phyloP scores from a whole-genome alignment of 495 filamentous ascomycete genomes.

The Diplogelasinospora grovesii region DNA sequence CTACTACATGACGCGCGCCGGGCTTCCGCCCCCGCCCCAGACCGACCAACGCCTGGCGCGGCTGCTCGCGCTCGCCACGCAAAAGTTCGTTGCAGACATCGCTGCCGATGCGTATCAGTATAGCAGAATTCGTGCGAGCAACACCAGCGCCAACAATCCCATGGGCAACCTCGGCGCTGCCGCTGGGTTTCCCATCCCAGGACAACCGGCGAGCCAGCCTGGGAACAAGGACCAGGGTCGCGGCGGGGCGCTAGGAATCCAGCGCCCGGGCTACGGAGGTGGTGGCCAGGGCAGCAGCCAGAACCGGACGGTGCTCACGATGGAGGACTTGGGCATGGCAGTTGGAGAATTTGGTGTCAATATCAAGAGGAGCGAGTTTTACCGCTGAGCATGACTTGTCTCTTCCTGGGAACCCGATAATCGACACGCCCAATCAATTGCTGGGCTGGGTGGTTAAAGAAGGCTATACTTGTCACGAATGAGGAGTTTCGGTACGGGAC shows the following conservation, averaged over 20 bases:
- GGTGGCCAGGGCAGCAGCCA: conserved; percentile 86
- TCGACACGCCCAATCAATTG: no score
- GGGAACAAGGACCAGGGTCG: conserved; percentile 52
- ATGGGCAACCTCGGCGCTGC: conserved; percentile 81
- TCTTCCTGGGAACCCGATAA: no score
- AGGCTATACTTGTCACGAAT: neutral
- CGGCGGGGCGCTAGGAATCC: conserved; percentile 71
- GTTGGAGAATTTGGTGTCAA: conserved; percentile 96
- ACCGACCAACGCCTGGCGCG: conserved; percentile 84
- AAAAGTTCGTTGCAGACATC: conserved; percentile 97
- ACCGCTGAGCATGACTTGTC: conserved; percentile 52
- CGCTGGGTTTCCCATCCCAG: conserved; percentile 60
- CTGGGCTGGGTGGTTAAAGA: neutral
- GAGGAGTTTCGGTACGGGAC: neutral
- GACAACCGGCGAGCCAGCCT: conserved; percentile 47
- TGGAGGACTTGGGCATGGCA: conserved; percentile 98
- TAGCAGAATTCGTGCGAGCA: conserved; percentile 85
- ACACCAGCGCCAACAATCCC: conserved; percentile 78
- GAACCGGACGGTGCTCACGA: conserved; percentile 90
- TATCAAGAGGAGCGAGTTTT: conserved; percentile 94
- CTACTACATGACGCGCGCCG: conserved; percentile 94
- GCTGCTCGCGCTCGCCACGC: conserved; percentile 88
- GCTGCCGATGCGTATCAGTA: conserved; percentile 98
- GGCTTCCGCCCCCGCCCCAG: conserved; percentile 79
- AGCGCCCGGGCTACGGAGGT: conserved; percentile 85